Evolutionary conservation across 108 stramenopile species (phyloP), one percentile per base, ranked within the genome.

Genomic region (Skeletonema grethae): DNA sequence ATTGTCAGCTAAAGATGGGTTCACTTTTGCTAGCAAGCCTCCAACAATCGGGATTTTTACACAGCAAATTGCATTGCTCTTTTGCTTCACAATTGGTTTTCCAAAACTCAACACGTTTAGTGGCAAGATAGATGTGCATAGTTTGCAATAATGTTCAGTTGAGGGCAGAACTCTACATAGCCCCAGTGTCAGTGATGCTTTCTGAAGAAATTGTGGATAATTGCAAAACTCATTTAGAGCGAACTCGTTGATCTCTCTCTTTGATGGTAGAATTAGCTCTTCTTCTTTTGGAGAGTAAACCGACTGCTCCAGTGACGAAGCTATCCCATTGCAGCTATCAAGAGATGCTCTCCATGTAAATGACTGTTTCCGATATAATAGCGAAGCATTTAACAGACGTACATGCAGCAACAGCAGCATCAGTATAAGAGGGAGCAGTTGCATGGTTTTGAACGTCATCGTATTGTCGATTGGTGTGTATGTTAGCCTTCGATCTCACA

Each of bases 261-360:
- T 57, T 34, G 53, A 69, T 58, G 30, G 57, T 36, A 55, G 35
- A n/a, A 25, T 12, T 18, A 53, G 29, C 28, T 24, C n/a, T 20
- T 32, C 13, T 30, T 67, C 31, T 10, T 16, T 11, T 57, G 15
- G 16, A 28, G 18, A 20, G 36, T 59, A 69, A 57, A 13, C 13
- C 24, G 67, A 69, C 36, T 59, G 31, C 34, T 69, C 67, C 6
- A 24, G 3, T 24, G 67, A 69, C 1, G 67, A 59, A 41, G 67
- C 67, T 20, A 69, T 25, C 15, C 57, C 67, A 8, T 57, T 59
- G 22, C 34, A 20, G 20, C 38, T 16, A 58, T 69, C 36, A 22
- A 69, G 67, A 11, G 67, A 59, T 56, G 67, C 67, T 36, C 36
- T 39, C 67, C 67, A 69, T 57, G 8, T 12, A 58, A 59, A 69